phyloP scores from a whole-genome alignment of 805 yeast species.

The Wickerhamiella allomyrinae region DNA sequence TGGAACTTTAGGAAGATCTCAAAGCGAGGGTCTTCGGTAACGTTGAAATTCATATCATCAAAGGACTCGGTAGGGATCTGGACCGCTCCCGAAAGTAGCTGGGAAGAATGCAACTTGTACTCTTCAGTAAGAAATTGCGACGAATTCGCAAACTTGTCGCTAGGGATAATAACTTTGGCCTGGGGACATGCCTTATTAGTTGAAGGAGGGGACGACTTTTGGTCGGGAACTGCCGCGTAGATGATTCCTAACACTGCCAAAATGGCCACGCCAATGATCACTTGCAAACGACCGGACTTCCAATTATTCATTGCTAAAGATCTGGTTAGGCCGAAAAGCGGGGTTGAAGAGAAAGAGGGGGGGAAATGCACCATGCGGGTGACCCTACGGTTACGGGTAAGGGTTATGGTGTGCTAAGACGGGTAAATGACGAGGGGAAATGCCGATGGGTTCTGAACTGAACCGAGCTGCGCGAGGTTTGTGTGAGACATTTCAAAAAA shows the following conservation, averaged over 20 bases:
- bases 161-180: neutral
- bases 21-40: constrained; percentile 40
- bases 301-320: neutral
- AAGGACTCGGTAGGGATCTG: constrained; percentile 48
- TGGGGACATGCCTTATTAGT: neutral
- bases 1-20: constrained; percentile 37
- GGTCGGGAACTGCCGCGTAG: neutral
- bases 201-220: neutral
- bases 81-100: constrained; percentile 34
- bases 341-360: neutral
- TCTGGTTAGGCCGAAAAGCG: too few species aligned
- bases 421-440: too few species aligned
- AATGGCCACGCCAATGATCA: neutral
- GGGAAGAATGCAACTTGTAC: constrained; percentile 9
- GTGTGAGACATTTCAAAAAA: too few species aligned
- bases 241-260: neutral
- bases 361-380: too few species aligned
- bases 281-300: neutral
- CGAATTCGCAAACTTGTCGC: neutral
- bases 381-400: too few species aligned
- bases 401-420: too few species aligned
- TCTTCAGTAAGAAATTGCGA: constrained; percentile 2
- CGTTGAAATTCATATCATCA: constrained; percentile 37
- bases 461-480: too few species aligned
- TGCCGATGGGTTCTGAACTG: too few species aligned